These are phyloP conservation scores for Rhododendron griersonianum DNA, from an alignment of 148 eudicot species.

Conservation along the genomic window DNA sequence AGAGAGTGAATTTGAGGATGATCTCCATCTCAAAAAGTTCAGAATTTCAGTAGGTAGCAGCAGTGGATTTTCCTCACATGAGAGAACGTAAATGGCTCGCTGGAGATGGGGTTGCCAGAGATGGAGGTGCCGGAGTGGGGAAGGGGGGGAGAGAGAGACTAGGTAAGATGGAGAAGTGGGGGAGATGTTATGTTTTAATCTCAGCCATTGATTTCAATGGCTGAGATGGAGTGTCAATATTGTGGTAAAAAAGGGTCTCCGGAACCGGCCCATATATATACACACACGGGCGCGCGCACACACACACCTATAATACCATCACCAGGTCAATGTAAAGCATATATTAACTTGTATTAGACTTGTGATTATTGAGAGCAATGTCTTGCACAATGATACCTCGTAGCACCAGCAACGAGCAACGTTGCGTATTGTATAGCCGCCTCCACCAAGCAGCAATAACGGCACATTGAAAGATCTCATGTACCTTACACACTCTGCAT, in stretches of 20 bases:
- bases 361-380: not conserved
- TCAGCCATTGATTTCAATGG: too few relatives aligned
- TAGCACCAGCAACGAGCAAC: constrained; percentile 91
- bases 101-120: not conserved
- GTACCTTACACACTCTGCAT: constrained; percentile 75
- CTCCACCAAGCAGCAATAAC: constrained; percentile 67
- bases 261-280: too few relatives aligned
- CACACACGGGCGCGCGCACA: too few relatives aligned
- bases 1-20: not conserved
- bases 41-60: not conserved
- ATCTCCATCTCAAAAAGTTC: not conserved
- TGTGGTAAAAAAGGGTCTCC: too few relatives aligned
- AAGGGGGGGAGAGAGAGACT: too few relatives aligned
- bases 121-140: too few relatives aligned
- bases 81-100: not conserved
- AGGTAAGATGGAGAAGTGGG: too few relatives aligned
- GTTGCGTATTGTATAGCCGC: constrained; percentile 76
- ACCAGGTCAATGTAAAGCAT: constrained; percentile 3
- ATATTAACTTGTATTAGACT: not conserved
- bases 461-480: constrained; percentile 85
- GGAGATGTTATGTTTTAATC: too few relatives aligned
- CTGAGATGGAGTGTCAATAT: too few relatives aligned
- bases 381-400: constrained; percentile 41
- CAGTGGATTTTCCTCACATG: not conserved
- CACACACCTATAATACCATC: not conserved